Evolutionary conservation across 495 filamentous ascomycete genomes (phyloP).

Genomic region (Daldinia childiae): DNA sequence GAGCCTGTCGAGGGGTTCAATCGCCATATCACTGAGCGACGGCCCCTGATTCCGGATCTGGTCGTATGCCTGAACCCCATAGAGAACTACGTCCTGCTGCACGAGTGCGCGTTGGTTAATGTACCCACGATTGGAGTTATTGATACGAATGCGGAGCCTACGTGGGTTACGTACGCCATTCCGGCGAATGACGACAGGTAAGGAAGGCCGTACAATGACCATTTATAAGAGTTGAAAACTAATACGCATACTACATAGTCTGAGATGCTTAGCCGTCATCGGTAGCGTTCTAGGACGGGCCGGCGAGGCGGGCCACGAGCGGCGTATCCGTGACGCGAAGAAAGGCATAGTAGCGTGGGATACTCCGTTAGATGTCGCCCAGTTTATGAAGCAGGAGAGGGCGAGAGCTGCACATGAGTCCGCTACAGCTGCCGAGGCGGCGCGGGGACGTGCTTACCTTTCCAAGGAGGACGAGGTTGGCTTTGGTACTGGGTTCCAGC

Average conservation of each 20-base stretch:
- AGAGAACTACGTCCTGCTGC: constrained; percentile 89
- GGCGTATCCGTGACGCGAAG: constrained; percentile 68
- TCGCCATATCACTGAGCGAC: constrained; percentile 65
- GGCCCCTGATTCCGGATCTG: constrained; percentile 82
- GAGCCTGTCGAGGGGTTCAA: constrained; percentile 72
- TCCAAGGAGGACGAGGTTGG: not conserved
- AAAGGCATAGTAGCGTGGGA: constrained; percentile 67
- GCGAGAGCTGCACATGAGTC: not conserved
- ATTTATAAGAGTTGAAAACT: not conserved
- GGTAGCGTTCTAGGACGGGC: constrained; percentile 86
- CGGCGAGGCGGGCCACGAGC: constrained; percentile 76
- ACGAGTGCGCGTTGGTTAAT: constrained; percentile 87
- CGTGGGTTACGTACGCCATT: constrained; percentile 95
- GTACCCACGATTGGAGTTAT: constrained; percentile 95
- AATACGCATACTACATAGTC: constrained; percentile 57
- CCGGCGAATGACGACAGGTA: constrained; percentile 95
- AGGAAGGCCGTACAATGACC: constrained; percentile 26
- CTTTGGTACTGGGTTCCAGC: constrained; percentile 6
- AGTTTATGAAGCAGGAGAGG: constrained; percentile 31
- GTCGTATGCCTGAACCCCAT: constrained; percentile 91
- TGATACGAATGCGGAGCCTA: constrained; percentile 92
- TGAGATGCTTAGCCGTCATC: constrained; percentile 82
- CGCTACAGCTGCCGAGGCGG: not conserved
- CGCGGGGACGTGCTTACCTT: not conserved
- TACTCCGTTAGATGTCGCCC: constrained; percentile 53